Evolutionary conservation across 2,329 filamentous ascomycete genomes (phyloP).

Genomic region (Dactylonectria macrodidyma): DNA sequence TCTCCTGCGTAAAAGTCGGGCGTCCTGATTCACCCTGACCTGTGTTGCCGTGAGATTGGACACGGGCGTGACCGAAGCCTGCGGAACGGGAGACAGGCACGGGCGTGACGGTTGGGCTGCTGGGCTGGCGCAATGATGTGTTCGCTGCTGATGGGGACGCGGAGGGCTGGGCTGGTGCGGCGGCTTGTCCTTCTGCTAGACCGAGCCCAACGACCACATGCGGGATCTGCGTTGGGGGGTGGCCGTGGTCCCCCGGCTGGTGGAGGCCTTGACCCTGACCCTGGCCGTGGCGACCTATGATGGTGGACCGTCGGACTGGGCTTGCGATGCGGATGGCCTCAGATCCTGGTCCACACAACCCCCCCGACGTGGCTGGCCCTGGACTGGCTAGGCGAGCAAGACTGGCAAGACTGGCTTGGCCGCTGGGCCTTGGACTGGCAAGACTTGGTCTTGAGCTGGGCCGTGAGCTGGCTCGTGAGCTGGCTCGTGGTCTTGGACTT

Average conservation of each 20-base stretch:
- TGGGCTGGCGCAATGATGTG: constrained; percentile 27
- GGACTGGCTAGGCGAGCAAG: not conserved
- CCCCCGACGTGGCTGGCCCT: constrained; percentile 42
- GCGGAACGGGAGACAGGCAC: constrained; percentile 15
- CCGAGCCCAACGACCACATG: constrained; percentile 45
- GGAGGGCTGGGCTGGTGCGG: constrained; percentile 16
- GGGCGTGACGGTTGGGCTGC: constrained; percentile 24
- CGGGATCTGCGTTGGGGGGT: constrained; percentile 46
- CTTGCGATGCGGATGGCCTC: constrained; percentile 33
- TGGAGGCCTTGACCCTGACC: constrained; percentile 44
- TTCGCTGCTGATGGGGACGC: constrained; percentile 14
- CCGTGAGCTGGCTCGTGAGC: constrained; percentile 30
- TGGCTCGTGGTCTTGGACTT: constrained; percentile 12
- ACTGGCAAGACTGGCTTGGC: not conserved
- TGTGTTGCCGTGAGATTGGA: constrained; percentile 26
- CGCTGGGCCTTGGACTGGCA: constrained; percentile 34
- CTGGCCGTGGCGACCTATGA: constrained; percentile 41
- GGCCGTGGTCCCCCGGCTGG: constrained; percentile 42
- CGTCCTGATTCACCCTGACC: constrained; percentile 15
- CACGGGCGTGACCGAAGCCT: constrained; percentile 26
- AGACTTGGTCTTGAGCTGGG: constrained; percentile 26
- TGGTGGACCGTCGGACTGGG: constrained; percentile 47
- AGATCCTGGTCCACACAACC: constrained; percentile 37
- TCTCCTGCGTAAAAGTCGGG: constrained; percentile 1
- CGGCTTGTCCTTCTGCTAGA: constrained; percentile 44